Evolutionary conservation across 2,329 filamentous ascomycete genomes (phyloP).

Genomic region (Davidsoniella eucalypti): DNA sequence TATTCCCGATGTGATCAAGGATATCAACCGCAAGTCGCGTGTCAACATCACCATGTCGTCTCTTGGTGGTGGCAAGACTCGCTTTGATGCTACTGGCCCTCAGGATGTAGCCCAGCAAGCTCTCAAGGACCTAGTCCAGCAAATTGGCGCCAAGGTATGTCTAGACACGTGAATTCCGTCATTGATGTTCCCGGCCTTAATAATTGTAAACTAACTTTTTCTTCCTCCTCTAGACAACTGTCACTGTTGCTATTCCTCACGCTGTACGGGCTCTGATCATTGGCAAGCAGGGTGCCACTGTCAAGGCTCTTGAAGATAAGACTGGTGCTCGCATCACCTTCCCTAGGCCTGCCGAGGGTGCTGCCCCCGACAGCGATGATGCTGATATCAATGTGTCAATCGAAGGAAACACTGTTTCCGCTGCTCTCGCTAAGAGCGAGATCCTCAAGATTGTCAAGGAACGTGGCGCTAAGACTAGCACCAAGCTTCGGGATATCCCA

Average conservation of each 20-base stretch:
- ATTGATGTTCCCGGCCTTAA: background rate
- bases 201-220: slow-evolving; percentile 1
- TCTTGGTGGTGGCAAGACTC: slow-evolving; percentile 53
- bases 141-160: slow-evolving; percentile 73
- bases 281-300: slow-evolving; percentile 75
- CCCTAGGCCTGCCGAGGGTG: slow-evolving; percentile 57
- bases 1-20: slow-evolving; percentile 67
- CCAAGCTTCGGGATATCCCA: slow-evolving; percentile 69
- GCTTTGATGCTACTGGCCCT: slow-evolving; percentile 74
- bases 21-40: slow-evolving; percentile 84
- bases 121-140: slow-evolving; percentile 72
- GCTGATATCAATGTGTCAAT: slow-evolving; percentile 70
- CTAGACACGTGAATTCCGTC: slow-evolving; percentile 5
- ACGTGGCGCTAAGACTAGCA: slow-evolving; percentile 63
- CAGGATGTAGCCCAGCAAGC: slow-evolving; percentile 73
- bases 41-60: slow-evolving; percentile 66
- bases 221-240: slow-evolving; percentile 10
- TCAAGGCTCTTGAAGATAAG: slow-evolving; percentile 77
- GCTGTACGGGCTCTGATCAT: slow-evolving; percentile 83
- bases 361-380: slow-evolving; percentile 42
- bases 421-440: slow-evolving; percentile 64
- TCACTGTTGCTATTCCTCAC: slow-evolving; percentile 21
- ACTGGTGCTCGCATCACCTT: slow-evolving; percentile 84
- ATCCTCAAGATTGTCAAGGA: slow-evolving; percentile 82
- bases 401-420: slow-evolving; percentile 80